A percentile compares a stretch with the other conserved stretches of the same genome.
Conservation (phyloP, 1,284 basidiomycete genomes). For the Ceratobasidium sp. region DNA sequence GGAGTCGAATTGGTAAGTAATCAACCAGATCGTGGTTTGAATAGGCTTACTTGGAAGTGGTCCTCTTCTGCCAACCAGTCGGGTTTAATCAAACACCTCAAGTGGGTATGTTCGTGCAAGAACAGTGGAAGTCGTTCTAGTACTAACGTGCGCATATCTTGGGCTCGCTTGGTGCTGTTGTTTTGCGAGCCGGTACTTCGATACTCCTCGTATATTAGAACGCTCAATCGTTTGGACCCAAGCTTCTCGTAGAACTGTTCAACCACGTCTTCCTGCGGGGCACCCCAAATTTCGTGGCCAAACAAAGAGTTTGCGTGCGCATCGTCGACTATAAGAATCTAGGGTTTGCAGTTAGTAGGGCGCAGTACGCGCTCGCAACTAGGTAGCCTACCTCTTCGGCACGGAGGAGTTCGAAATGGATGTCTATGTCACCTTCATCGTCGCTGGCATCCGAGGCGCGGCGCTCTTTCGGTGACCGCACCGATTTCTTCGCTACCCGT, state of each 20-base stretch:
- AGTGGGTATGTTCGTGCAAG: slow-evolving; percentile 86
- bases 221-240: slow-evolving; percentile 76
- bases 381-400: slow-evolving; percentile 54
- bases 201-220: slow-evolving; percentile 80
- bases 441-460: slow-evolving; percentile 52
- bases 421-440: slow-evolving; percentile 54
- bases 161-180: slow-evolving; percentile 60
- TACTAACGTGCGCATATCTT: slow-evolving; percentile 67
- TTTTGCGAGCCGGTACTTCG: slow-evolving; percentile 66
- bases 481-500: slow-evolving; percentile 57
- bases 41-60: slow-evolving; percentile 65
- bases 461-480: slow-evolving; percentile 59
- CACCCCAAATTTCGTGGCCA: slow-evolving; percentile 78
- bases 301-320: slow-evolving; percentile 80
- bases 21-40: neutral
- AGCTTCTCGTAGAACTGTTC: slow-evolving; percentile 75
- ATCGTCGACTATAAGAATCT: slow-evolving; percentile 85
- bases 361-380: neutral
- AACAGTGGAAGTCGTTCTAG: slow-evolving; percentile 93
- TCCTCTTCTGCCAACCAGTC: slow-evolving; percentile 77
- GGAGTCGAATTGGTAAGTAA: neutral
- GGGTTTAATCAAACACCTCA: slow-evolving; percentile 72
- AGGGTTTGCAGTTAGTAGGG: slow-evolving; percentile 46
- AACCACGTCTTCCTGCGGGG: slow-evolving; percentile 90
- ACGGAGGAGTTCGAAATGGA: slow-evolving; percentile 71